Conservation (phyloP, 1,139 yeast species). For the Hansenula lynferdii region DNA sequence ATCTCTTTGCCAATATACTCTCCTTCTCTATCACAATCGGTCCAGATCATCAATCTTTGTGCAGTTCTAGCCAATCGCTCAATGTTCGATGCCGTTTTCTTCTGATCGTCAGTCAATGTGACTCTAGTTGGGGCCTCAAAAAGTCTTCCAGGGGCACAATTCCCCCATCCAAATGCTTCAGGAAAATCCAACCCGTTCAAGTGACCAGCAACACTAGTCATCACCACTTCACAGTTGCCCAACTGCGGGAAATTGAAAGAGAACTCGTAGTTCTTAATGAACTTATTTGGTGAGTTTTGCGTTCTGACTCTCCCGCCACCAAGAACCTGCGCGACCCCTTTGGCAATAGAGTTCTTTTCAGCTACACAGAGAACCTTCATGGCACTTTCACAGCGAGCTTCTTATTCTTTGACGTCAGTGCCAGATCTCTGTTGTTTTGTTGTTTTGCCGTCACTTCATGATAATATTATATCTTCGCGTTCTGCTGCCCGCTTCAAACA, state of each 20-base stretch:
- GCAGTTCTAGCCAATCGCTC: conserved; percentile 56
- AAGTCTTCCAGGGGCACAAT: conserved; percentile 58
- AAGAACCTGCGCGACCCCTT: conserved; percentile 69
- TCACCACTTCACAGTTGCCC: conserved; percentile 74
- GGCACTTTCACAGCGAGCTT: no score
- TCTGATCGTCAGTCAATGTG: conserved; percentile 34
- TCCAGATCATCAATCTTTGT: conserved; percentile 83
- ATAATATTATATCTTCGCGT: no score
- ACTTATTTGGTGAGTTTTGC: conserved; percentile 52
- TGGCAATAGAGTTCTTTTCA: conserved; percentile 94
- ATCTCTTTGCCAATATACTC: conserved; percentile 93
- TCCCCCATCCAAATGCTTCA: conserved; percentile 60
- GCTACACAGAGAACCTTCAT: conserved; percentile 92
- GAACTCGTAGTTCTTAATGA: conserved; percentile 79
- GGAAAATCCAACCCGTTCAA: conserved; percentile 64
- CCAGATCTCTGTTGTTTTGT: no score
- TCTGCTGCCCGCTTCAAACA: no score
- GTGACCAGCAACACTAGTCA: conserved; percentile 94
- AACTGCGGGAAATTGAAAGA: conserved; percentile 49
- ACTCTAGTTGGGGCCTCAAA: conserved; percentile 64
- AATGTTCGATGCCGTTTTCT: conserved; percentile 65
- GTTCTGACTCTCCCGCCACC: conserved; percentile 62
- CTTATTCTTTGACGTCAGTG: no score
- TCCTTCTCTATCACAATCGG: conserved; percentile 98
- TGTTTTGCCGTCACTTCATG: no score